Conservation (phyloP, 345 rosid genomes). For the Anastatica hierochuntica region DNA sequence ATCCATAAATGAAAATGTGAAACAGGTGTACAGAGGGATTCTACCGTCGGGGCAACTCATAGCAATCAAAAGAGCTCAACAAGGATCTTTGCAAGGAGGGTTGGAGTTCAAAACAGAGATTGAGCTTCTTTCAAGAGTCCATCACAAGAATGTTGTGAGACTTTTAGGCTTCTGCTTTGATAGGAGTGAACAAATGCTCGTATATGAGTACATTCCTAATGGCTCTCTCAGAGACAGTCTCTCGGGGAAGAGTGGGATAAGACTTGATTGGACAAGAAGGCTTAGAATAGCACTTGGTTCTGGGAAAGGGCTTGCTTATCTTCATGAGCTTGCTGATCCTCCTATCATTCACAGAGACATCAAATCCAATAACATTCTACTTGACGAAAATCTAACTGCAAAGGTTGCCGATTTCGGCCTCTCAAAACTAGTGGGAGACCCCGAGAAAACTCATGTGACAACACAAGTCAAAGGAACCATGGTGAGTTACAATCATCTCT, state of each 20-base stretch:
- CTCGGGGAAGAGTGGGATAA: conserved; percentile 73
- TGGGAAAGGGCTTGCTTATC: conserved; percentile 75
- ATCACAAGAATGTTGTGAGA: conserved; percentile 67
- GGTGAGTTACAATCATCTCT: conserved; percentile 38
- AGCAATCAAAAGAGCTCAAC: conserved; percentile 78
- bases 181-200: conserved; percentile 59
- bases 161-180: conserved; percentile 72
- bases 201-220: conserved; percentile 64
- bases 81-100: conserved; percentile 79
- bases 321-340: conserved; percentile 92
- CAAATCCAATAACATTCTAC: conserved; percentile 70
- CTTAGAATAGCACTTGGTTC: conserved; percentile 72
- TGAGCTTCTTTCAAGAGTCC: conserved; percentile 83
- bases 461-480: conserved; percentile 97
- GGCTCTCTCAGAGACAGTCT: conserved; percentile 54
- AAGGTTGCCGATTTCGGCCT: conserved; percentile 96
- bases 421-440: conserved; percentile 55
- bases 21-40: conserved; percentile 66
- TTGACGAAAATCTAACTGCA: conserved; percentile 68
- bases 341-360: conserved; percentile 93
- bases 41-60: conserved; percentile 44
- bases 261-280: conserved; percentile 70
- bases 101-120: conserved; percentile 78
- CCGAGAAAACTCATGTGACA: conserved; percentile 57
- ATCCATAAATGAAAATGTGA: not conserved